A percentile compares a stretch with the other conserved stretches of the same genome.
phyloP scores from a whole-genome alignment of 176 grass and related monocot genomes.

The Oryza australiensis region DNA sequence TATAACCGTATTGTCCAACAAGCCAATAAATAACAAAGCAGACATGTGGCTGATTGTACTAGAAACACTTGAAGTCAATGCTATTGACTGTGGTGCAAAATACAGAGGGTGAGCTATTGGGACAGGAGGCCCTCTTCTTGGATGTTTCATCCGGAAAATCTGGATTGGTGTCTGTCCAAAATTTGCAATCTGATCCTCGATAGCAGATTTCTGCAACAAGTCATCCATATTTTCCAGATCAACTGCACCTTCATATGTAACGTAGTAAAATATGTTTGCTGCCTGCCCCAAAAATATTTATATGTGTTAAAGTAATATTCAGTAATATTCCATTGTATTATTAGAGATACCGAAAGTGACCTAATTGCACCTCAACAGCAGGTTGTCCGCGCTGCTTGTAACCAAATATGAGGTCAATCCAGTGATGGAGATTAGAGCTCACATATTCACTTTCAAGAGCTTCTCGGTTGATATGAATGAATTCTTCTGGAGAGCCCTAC shows the following conservation, averaged over 20 bases:
- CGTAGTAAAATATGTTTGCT: conserved; percentile 98
- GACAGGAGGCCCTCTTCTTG: conserved; percentile 93
- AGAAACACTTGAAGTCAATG: conserved; percentile 65
- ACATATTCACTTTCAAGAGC: conserved; percentile 99
- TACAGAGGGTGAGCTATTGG: conserved; percentile 90
- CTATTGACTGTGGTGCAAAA: conserved; percentile 92
- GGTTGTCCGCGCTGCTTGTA: conserved; percentile 91
- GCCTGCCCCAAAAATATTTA: conserved; percentile 54
- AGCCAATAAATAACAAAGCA: conserved; percentile 73
- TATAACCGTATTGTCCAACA: conserved; percentile 69
- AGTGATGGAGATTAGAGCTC: conserved; percentile 96
- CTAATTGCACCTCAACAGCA: conserved; percentile 58
- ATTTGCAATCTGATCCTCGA: conserved; percentile 99
- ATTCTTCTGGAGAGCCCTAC: conserved; percentile 89
- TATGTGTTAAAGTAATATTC: conserved; percentile 7
- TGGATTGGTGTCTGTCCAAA: conserved; percentile 98
- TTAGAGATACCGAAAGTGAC: conserved; percentile 21
- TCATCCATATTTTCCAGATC: conserved; percentile 99
- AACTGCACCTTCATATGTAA: conserved; percentile 95
- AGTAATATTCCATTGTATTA: not conserved
- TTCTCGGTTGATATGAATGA: conserved; percentile 83
- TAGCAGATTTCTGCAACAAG: conserved; percentile 91
- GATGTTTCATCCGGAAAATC: conserved; percentile 93
- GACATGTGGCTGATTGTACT: conserved; percentile 54
- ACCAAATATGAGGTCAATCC: conserved; percentile 96